Percentiles rank a stretch among this genome's conserved stretches.
Conservation (phyloP, 208 protist genomes). For the Leishmania major region DNA sequence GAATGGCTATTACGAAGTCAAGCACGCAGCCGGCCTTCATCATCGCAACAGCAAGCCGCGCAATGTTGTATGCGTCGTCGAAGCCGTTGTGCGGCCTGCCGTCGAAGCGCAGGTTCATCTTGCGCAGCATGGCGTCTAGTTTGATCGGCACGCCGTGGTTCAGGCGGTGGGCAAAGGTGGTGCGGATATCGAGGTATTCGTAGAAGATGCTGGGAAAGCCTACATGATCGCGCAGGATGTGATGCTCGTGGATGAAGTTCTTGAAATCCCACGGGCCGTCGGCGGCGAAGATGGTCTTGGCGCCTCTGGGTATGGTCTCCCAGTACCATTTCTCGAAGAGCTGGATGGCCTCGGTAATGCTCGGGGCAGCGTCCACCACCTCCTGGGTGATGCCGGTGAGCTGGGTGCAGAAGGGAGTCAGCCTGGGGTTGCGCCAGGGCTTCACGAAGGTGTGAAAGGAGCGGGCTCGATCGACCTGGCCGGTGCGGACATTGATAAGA, state of each 20-base stretch:
- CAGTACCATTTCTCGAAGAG: conserved; percentile 81
- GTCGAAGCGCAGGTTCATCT: conserved; percentile 76
- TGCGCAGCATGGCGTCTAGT: conserved; percentile 78
- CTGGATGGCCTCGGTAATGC: conserved; percentile 70
- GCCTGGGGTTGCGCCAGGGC: conserved; percentile 80
- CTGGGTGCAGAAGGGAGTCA: conserved; percentile 92
- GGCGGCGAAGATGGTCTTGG: conserved; percentile 81
- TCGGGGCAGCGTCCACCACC: conserved; percentile 79
- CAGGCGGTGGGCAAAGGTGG: conserved; percentile 78
- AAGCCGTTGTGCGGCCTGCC: conserved; percentile 89
- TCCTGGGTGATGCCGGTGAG: conserved; percentile 96
- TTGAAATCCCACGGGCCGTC: conserved; percentile 92
- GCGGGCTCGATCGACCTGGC: conserved; percentile 61
- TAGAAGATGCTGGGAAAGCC: conserved; percentile 81
- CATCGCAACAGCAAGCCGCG: conserved; percentile 82
- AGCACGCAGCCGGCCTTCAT: conserved; percentile 83
- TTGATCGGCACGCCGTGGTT: conserved; percentile 73
- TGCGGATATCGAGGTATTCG: conserved; percentile 91
- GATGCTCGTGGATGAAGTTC: conserved; percentile 79
- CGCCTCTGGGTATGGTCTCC: conserved; percentile 64
- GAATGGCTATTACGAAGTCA: conserved; percentile 79
- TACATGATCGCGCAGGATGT: conserved; percentile 80
- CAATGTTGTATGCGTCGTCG: conserved; percentile 93
- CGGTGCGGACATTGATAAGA: conserved; percentile 78
- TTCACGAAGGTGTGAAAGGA: conserved; percentile 93